These are phyloP conservation scores for Talaromyces rugulosus DNA, from an alignment of 2,329 filamentous ascomycete species.

Conservation along the genomic window DNA sequence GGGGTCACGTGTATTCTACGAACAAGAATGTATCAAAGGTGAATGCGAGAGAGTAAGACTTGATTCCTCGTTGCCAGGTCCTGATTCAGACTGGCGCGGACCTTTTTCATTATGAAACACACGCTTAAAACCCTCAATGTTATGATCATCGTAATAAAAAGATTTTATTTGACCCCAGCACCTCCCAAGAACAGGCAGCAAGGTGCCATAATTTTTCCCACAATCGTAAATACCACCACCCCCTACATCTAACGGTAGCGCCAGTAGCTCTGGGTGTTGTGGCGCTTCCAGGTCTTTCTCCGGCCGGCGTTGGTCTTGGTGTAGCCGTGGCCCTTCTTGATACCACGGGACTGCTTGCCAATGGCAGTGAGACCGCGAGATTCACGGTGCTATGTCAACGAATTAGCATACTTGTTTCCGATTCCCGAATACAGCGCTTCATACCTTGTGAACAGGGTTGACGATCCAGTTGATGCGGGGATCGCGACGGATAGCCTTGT, in stretches of 20 bases:
- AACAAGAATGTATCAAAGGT: neutral
- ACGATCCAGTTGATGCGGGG: constrained; percentile 99
- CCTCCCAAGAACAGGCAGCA: constrained; percentile 25
- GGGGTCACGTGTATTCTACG: neutral
- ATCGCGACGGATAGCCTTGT: constrained; percentile 99
- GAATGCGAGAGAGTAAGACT: constrained; percentile 9
- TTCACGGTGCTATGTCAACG: constrained; percentile 73
- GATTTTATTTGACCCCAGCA: constrained; percentile 8
- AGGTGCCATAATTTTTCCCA: constrained; percentile 22
- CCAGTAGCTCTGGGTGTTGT: constrained; percentile 99
- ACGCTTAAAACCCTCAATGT: constrained; percentile 24
- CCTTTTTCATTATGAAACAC: constrained; percentile 32
- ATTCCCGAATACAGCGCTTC: constrained; percentile 10
- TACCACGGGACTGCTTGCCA: constrained; percentile 98
- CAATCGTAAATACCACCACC: constrained; percentile 20
- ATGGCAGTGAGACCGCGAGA: constrained; percentile 93
- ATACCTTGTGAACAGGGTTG: constrained; percentile 93
- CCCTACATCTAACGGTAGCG: constrained; percentile 70
- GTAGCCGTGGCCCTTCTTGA: constrained; percentile 99
- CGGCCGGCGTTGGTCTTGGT: constrained; percentile 96
- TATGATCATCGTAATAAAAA: constrained; percentile 11
- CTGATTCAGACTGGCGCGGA: constrained; percentile 24
- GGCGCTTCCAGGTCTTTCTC: constrained; percentile 99
- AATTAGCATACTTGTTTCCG: neutral
- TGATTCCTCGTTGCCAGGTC: constrained; percentile 28